Evolutionary conservation across 2,329 filamentous ascomycete genomes (phyloP).

Genomic region (Epichloe hybrida): DNA sequence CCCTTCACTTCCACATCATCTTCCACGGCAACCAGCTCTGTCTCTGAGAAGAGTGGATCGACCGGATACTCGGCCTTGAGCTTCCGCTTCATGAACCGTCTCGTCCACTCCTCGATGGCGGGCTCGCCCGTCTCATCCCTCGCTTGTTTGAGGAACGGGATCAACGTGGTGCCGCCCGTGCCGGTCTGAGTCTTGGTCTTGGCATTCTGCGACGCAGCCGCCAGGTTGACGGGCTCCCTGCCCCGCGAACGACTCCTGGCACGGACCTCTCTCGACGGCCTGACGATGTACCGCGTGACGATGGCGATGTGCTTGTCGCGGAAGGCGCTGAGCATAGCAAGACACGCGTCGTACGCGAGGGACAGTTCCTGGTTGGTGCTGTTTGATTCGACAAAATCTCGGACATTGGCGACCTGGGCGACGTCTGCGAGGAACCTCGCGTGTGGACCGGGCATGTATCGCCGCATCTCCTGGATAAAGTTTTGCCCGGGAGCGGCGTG

Average conservation of each 20-base stretch:
- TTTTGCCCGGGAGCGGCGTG: slow-evolving; percentile 43
- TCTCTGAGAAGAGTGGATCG: slow-evolving; percentile 46
- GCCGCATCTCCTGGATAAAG: slow-evolving; percentile 93
- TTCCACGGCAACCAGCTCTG: slow-evolving; percentile 25
- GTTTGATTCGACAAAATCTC: slow-evolving; percentile 59
- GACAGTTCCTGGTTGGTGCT: slow-evolving; percentile 50
- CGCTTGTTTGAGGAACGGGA: slow-evolving; percentile 93
- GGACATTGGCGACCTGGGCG: slow-evolving; percentile 69
- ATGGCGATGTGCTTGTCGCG: slow-evolving; percentile 94
- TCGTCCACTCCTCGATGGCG: slow-evolving; percentile 56
- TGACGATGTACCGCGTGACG: slow-evolving; percentile 88
- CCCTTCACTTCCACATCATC: slow-evolving; percentile 44
- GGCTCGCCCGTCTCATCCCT: slow-evolving; percentile 92
- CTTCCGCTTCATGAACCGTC: slow-evolving; percentile 41
- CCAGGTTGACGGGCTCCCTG: slow-evolving; percentile 45
- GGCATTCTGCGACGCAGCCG: slow-evolving; percentile 38
- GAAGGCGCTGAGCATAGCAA: slow-evolving; percentile 55
- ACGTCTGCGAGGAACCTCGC: slow-evolving; percentile 79
- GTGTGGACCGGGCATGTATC: slow-evolving; percentile 92
- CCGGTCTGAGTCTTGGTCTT: slow-evolving; percentile 57
- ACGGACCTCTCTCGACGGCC: slow-evolving; percentile 66
- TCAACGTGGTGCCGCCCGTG: slow-evolving; percentile 85
- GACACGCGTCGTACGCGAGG: slow-evolving; percentile 79
- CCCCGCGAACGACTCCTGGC: slow-evolving; percentile 47
- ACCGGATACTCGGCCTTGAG: slow-evolving; percentile 34